Conservation (phyloP, 176 grass and related monocot genomes). For the Ensete ventricosum region DNA sequence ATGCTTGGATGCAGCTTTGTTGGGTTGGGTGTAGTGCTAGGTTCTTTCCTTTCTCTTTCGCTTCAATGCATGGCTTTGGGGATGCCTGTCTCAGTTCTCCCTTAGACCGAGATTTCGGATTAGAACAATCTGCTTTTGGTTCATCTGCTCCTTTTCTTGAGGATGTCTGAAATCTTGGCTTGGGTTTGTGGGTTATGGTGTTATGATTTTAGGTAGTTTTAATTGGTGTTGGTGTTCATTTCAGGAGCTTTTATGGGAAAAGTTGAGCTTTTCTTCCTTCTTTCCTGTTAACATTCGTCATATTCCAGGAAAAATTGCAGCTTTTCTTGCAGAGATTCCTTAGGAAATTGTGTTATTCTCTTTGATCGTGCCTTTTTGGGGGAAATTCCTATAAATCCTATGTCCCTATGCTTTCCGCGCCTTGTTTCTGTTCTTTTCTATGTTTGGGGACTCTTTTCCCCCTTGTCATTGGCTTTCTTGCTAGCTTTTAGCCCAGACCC, state of each 20-base stretch:
- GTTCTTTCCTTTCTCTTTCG: neutral
- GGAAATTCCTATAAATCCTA: constrained; percentile 13
- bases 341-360: constrained; percentile 15
- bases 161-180: neutral
- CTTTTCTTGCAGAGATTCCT: constrained; percentile 14
- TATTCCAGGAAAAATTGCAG: constrained; percentile 24
- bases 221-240: neutral
- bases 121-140: neutral
- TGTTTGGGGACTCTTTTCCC: neutral
- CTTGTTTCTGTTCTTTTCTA: constrained; percentile 17
- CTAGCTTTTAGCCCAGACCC: neutral
- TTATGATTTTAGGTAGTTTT: neutral
- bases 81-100: neutral
- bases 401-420: constrained; percentile 11
- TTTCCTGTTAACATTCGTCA: neutral
- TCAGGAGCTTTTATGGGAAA: neutral
- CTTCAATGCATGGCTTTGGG: neutral
- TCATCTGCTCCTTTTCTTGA: neutral
- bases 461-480: neutral
- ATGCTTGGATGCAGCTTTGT: neutral
- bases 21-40: neutral
- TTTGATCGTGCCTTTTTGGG: constrained; percentile 22
- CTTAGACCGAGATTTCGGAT: neutral
- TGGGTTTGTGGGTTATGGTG: neutral
- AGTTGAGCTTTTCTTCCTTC: constrained; percentile 1